Conservation (phyloP, 306 rosid species). For the Leucaena leucocephala region DNA sequence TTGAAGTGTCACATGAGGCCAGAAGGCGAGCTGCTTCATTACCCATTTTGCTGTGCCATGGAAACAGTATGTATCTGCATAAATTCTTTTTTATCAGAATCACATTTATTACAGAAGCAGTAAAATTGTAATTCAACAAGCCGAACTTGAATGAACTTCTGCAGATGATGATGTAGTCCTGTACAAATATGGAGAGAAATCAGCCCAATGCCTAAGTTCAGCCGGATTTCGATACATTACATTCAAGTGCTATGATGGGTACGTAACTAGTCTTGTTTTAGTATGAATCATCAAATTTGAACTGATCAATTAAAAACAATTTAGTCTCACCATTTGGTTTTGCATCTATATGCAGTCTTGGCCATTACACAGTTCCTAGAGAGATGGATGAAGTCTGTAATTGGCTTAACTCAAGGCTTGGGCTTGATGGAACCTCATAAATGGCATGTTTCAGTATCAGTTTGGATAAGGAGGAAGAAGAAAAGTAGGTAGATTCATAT, state of each 20-base stretch:
- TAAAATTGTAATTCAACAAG: not conserved
- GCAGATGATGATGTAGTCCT: conserved; percentile 81
- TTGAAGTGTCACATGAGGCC: conserved; percentile 84
- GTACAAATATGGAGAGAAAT: conserved; percentile 75
- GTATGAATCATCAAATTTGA: not conserved
- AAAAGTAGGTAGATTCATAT: conserved; percentile 39
- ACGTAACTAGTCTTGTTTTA: conserved; percentile 31
- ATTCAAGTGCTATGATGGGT: conserved; percentile 87
- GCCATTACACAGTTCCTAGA: conserved; percentile 90
- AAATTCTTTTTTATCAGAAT: no score
- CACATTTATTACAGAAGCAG: not conserved
- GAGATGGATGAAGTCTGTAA: conserved; percentile 95
- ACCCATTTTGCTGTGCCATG: conserved; percentile 82
- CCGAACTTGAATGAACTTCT: conserved; percentile 13
- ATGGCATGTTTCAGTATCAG: conserved; percentile 15
- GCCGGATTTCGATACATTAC: conserved; percentile 76
- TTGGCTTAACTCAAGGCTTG: conserved; percentile 85
- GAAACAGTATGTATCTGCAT: conserved; percentile 51
- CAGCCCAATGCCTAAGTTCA: conserved; percentile 67
- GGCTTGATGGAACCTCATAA: conserved; percentile 66
- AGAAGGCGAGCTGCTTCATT: conserved; percentile 84
- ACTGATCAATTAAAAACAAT: conserved; percentile 4
- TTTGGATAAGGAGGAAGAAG: conserved; percentile 39
- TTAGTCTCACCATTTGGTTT: conserved; percentile 23
- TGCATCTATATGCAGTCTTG: conserved; percentile 64